Evolutionary conservation across 306 rosid genomes (phyloP), one percentile per base, ranked within the genome.

Genomic region (Luffa aegyptiaca): DNA sequence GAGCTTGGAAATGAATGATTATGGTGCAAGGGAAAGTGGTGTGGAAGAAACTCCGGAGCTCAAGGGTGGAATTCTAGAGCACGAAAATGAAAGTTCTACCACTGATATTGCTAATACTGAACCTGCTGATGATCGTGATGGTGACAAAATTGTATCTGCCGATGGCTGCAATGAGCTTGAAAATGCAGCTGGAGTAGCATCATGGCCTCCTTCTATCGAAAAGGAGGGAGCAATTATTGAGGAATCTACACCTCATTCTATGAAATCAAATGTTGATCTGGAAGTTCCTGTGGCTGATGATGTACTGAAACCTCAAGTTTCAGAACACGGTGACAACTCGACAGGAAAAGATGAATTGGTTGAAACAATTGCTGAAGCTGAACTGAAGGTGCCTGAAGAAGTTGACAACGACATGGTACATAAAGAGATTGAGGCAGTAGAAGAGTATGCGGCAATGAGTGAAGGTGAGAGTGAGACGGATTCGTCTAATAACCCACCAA

Each of bases 401-500:
- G 49, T 10, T 66, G 73, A 65, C 31, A 66, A 39, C 26, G 72
- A 37, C 46, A 65, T 39, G 2, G 4, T 14, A 26, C 48, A 39
- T 3, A 42, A 0, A 3, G 74, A 39, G 11, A 4, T 10, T 16
- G 76, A 70, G 10, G 53, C 37, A 4, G 76, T 5, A 21, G 88
- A 79, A 37, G 89, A 88, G 71, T 41, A 75, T 11, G 80, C 65
- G 12, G 88, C 59, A 58, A 8, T 66, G 17, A n/a, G 41, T 33
- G 76, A 74, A 35, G 70, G 52, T 20, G 83, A 73, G 77, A 83
- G 83, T 26, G 64, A 75, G 46, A 63, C 76, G 0, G 78, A 82
- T 45, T 79, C 81, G 0, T 79, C 83, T 2, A 12, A 64, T 1
- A 44, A 59, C 44, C 55, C 76, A 5, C 61, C 73, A 5, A 61